phyloP scores from a whole-genome alignment of 129 eudicot species.

The Lactuca saligna region DNA sequence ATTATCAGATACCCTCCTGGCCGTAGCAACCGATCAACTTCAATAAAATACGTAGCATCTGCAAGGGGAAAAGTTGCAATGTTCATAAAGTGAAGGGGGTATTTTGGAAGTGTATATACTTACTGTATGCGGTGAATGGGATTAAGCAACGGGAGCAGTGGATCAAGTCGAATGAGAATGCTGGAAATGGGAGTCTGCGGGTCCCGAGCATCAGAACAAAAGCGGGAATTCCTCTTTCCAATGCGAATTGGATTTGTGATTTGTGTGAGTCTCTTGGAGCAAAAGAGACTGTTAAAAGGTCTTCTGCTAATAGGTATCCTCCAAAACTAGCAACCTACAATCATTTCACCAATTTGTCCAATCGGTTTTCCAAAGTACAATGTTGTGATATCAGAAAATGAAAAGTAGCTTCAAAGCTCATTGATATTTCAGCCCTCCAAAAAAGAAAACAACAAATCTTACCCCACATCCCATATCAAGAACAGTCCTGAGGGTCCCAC shows the following conservation, averaged over 20 bases:
- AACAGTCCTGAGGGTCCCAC: conserved; percentile 79
- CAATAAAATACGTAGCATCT: conserved; percentile 82
- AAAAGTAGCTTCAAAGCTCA: neutral
- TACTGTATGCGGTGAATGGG: conserved; percentile 80
- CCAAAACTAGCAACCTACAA: conserved; percentile 98
- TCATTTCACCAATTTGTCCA: neutral
- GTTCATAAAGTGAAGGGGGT: neutral
- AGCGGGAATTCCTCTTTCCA: conserved; percentile 94
- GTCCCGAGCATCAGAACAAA: conserved; percentile 97
- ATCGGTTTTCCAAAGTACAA: neutral
- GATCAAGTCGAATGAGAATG: conserved; percentile 71
- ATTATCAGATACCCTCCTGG: conserved; percentile 94
- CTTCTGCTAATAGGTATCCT: conserved; percentile 77
- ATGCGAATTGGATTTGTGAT: conserved; percentile 89
- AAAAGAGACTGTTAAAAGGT: conserved; percentile 76
- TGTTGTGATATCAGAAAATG: too few relatives aligned
- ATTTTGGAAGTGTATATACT: conserved; percentile 29
- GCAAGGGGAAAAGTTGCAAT: conserved; percentile 29
- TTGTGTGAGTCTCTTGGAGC: conserved; percentile 99
- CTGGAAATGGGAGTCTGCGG: conserved; percentile 79
- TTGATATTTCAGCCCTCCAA: neutral
- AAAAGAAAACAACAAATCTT: conserved; percentile 25
- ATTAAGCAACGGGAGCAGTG: conserved; percentile 87
- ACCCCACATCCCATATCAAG: conserved; percentile 99
- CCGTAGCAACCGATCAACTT: conserved; percentile 89